Evolutionary conservation across 2,329 filamentous ascomycete genomes (phyloP).

Genomic region (Aspergillus piperis): DNA sequence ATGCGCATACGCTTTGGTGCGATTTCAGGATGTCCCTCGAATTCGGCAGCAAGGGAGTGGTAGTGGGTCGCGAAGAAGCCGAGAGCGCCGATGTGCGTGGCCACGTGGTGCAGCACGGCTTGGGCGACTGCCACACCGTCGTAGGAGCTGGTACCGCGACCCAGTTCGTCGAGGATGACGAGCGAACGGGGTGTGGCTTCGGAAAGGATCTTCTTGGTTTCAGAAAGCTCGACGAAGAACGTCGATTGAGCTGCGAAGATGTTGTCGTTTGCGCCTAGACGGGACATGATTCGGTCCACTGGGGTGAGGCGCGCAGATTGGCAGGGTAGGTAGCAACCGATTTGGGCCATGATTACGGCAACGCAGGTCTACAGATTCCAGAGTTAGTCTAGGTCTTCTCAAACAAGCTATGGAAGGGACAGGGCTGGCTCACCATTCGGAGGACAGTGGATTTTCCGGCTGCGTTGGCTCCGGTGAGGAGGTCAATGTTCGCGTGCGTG

Average conservation of each 20-base stretch:
- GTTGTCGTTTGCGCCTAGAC: constrained; percentile 95
- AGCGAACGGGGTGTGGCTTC: constrained; percentile 92
- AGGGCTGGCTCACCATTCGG: constrained; percentile 70
- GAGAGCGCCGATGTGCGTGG: constrained; percentile 86
- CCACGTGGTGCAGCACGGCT: constrained; percentile 93
- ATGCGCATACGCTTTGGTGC: constrained; percentile 88
- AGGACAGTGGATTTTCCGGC: constrained; percentile 96
- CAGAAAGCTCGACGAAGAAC: constrained; percentile 95
- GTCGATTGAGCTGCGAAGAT: constrained; percentile 98
- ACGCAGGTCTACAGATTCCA: constrained; percentile 69
- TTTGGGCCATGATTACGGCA: constrained; percentile 95
- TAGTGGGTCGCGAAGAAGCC: constrained; percentile 99
- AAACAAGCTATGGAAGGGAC: not conserved
- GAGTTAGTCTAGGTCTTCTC: constrained; percentile 20
- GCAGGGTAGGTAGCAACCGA: constrained; percentile 90
- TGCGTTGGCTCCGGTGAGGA: constrained; percentile 94
- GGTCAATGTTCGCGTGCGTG: constrained; percentile 75
- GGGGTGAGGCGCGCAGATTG: constrained; percentile 80
- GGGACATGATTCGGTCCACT: constrained; percentile 97
- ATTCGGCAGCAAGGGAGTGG: constrained; percentile 89
- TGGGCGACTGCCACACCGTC: constrained; percentile 96
- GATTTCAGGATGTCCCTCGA: constrained; percentile 85
- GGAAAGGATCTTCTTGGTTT: constrained; percentile 96
- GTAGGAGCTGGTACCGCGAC: constrained; percentile 90
- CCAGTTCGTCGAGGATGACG: constrained; percentile 95